Evolutionary conservation across 345 rosid species (phyloP).

Genomic region (Dimocarpus longan): DNA sequence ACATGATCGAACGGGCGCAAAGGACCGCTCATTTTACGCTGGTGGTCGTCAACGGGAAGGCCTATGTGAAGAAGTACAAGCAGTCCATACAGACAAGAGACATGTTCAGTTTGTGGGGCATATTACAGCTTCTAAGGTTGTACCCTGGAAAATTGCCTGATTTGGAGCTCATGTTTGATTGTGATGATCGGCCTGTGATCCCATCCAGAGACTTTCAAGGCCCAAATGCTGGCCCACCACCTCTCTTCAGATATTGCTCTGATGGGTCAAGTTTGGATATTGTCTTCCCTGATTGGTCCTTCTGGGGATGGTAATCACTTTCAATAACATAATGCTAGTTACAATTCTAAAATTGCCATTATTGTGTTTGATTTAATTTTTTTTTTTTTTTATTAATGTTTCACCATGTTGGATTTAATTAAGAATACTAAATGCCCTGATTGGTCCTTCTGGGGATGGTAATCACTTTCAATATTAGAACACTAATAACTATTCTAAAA

Average conservation of each 20-base stretch:
- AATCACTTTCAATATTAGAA: neutral
- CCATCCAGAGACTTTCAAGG: constrained; percentile 35
- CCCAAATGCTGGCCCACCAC: constrained; percentile 48
- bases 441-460: constrained; percentile 96
- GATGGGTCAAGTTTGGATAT: constrained; percentile 53
- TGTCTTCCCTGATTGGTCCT: constrained; percentile 83
- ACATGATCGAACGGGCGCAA: constrained; percentile 51
- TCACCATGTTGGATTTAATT: too few species aligned
- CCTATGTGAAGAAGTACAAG: constrained; percentile 56
- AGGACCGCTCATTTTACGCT: constrained; percentile 63
- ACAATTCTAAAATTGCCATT: neutral
- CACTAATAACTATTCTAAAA: neutral
- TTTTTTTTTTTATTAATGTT: neutral
- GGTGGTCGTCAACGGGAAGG: constrained; percentile 57
- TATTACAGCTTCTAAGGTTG: constrained; percentile 66
- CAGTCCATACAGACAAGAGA: constrained; percentile 55
- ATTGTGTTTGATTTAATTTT: neutral
- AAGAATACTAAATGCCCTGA: constrained; percentile 41
- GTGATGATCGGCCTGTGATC: constrained; percentile 54
- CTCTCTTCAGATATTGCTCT: constrained; percentile 67
- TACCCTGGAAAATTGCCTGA: constrained; percentile 75
- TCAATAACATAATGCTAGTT: too few species aligned
- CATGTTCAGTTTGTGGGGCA: constrained; percentile 64
- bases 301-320: constrained; percentile 77
- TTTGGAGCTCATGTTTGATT: constrained; percentile 75